Base-by-base conservation (phyloP, 2,329 filamentous ascomycete genomes). In the Fusarium chlamydosporum region DNA sequence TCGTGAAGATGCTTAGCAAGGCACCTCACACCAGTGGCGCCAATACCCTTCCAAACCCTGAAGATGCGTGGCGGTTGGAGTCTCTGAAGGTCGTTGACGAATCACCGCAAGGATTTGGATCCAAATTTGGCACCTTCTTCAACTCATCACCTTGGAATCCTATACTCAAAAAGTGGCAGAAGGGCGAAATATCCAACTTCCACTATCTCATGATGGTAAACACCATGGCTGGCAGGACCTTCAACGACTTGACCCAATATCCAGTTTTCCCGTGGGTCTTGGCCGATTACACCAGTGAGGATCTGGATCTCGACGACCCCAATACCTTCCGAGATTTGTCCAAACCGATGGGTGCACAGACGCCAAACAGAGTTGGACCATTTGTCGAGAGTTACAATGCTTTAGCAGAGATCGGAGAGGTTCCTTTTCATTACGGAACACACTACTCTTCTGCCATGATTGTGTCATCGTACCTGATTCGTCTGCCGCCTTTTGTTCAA, bases 361-460 rank as follows among this genome's bases (percentile, higher is more conserved):
- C 91, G 3, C 82, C 86, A 1, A 85, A 88, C 56, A 88, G 95
- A 68, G 92, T 96, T 68, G 84, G 88, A 0, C 92, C 94, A 8
- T 97, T 96, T 74, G 86, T 89, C 52, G 92, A 96, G 73, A 89
- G 94, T 31, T 98, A 97, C 77, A 89, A 90, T 70, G 92, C 93
- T 16, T 91, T 99, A 77, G 91, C 91, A 1, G 96, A 98, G 76
- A 97, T 99, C 84, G 93, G 91, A 9, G 94, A 97, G 45, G 91
- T 92, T 1, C 92, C 96, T 0, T 99, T 97, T 77, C 96, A 99
- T 77, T 99, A 98, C 72, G 96, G 96, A 18, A 99, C 96, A 0
- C 96, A 99, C 77, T 99, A 99, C 78, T 98, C 96, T 2, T 98
- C 96, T 3, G 96, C 96, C 9, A 99, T 98, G 96, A 97, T 97